Evolutionary conservation across 2,329 filamentous ascomycete genomes (phyloP).

Genomic region (Verruconis gallopava): DNA sequence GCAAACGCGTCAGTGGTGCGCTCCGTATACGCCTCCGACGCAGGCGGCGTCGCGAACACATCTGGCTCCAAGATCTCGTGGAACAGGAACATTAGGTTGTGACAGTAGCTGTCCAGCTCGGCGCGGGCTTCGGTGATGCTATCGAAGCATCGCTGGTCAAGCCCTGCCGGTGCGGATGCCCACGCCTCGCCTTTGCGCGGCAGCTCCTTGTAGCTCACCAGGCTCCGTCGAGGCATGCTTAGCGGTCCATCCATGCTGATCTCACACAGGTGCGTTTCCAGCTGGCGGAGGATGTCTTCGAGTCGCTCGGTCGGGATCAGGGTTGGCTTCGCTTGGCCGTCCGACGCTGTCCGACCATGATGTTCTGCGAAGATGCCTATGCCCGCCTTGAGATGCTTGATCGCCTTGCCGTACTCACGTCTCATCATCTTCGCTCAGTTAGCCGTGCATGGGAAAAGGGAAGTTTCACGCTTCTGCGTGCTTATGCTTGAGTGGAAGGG

Average conservation of each 20-base stretch:
- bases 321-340: neutral
- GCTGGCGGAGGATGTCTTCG: neutral
- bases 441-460: neutral
- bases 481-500: no score
- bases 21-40: neutral
- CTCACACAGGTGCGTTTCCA: conserved; percentile 1
- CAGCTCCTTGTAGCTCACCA: neutral
- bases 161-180: neutral
- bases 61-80: neutral
- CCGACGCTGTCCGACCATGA: neutral
- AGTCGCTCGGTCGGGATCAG: neutral
- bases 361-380: neutral
- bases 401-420: neutral
- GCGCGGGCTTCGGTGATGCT: neutral
- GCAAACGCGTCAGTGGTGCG: neutral
- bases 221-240: neutral
- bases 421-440: neutral
- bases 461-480: no score
- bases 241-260: neutral
- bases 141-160: neutral
- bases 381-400: neutral
- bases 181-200: neutral
- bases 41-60: neutral
- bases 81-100: neutral
- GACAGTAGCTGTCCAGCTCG: neutral